These are phyloP conservation scores for Conidiobolus incongruus DNA, from an alignment of 371 early-diverging fungal species.

Conservation along the genomic window DNA sequence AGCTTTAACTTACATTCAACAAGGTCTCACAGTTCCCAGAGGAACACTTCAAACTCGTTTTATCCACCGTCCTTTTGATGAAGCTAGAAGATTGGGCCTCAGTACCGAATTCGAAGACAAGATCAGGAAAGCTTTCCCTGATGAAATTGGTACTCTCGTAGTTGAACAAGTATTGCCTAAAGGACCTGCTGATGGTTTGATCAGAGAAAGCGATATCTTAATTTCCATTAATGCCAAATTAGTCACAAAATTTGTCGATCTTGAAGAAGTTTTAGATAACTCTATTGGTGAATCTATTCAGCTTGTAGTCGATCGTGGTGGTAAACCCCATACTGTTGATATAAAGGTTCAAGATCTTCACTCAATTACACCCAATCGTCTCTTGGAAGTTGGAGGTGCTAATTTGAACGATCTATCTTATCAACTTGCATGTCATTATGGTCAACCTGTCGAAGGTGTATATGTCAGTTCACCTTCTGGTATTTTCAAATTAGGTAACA, in stretches of 20 bases:
- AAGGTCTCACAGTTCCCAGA: slow-evolving; percentile 42
- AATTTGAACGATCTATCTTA: slow-evolving; percentile 59
- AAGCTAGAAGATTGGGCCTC: slow-evolving; percentile 47
- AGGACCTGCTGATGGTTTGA: slow-evolving; percentile 45
- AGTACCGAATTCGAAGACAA: slow-evolving; percentile 36
- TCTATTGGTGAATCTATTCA: slow-evolving; percentile 40
- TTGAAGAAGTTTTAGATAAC: slow-evolving; percentile 52
- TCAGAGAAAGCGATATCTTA: slow-evolving; percentile 79
- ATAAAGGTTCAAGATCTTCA: slow-evolving; percentile 46
- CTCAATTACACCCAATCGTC: slow-evolving; percentile 22
- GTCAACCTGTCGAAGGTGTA: slow-evolving; percentile 49
- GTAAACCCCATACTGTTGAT: slow-evolving; percentile 30
- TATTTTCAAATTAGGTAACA: slow-evolving; percentile 53
- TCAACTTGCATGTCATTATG: slow-evolving; percentile 57
- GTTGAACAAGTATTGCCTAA: slow-evolving; percentile 61
- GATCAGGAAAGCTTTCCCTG: slow-evolving; percentile 35
- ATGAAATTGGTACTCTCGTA: slow-evolving; percentile 78
- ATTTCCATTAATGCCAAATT: slow-evolving; percentile 47
- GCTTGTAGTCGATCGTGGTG: slow-evolving; percentile 49
- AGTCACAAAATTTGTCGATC: slow-evolving; percentile 60
- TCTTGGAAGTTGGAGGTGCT: slow-evolving; percentile 69
- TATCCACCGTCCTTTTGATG: slow-evolving; percentile 44
- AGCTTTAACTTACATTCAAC: slow-evolving; percentile 46
- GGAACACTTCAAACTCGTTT: slow-evolving; percentile 70
- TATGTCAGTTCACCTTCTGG: slow-evolving; percentile 34